phyloP scores from a whole-genome alignment of 2,329 filamentous ascomycete genomes.

The Samsoniella hepiali region DNA sequence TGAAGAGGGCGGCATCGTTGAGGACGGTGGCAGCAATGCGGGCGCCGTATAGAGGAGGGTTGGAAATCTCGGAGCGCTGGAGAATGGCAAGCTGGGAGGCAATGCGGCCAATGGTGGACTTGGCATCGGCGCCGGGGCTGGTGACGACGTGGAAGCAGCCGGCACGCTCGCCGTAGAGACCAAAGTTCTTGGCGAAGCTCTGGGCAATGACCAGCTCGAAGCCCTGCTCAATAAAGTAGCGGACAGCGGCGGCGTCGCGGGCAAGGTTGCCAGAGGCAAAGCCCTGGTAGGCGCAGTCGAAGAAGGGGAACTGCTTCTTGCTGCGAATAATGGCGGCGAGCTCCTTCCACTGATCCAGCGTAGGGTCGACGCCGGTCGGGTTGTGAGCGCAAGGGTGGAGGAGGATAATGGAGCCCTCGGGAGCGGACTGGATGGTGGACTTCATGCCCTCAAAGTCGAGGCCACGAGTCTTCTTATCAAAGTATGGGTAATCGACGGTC shows the following conservation, averaged over 20 bases:
- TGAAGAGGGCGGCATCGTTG: constrained; percentile 77
- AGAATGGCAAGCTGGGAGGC: constrained; percentile 88
- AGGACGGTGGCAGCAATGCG: constrained; percentile 81
- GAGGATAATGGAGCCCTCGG: constrained; percentile 78
- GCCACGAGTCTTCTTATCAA: constrained; percentile 80
- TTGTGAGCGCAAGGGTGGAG: constrained; percentile 97
- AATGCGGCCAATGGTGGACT: constrained; percentile 61
- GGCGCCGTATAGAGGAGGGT: constrained; percentile 91
- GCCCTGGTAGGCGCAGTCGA: constrained; percentile 96
- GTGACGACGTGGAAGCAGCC: constrained; percentile 95
- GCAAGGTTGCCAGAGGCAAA: constrained; percentile 89
- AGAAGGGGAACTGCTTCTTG: constrained; percentile 93
- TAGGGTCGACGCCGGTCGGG: constrained; percentile 94
- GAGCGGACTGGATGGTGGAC: constrained; percentile 63
- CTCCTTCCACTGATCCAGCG: constrained; percentile 89
- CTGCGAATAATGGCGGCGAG: constrained; percentile 73
- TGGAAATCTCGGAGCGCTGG: constrained; percentile 95
- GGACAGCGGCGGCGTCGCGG: constrained; percentile 85
- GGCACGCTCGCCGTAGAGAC: constrained; percentile 92
- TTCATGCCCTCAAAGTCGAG: constrained; percentile 92
- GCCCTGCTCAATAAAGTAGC: constrained; percentile 88
- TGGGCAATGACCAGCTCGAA: constrained; percentile 87
- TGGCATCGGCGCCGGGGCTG: constrained; percentile 63
- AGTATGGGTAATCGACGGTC: constrained; percentile 88
- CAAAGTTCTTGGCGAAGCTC: constrained; percentile 97